Conservation (phyloP, 192 early-diverging fungal species). For the Blastocladiella britannica region DNA sequence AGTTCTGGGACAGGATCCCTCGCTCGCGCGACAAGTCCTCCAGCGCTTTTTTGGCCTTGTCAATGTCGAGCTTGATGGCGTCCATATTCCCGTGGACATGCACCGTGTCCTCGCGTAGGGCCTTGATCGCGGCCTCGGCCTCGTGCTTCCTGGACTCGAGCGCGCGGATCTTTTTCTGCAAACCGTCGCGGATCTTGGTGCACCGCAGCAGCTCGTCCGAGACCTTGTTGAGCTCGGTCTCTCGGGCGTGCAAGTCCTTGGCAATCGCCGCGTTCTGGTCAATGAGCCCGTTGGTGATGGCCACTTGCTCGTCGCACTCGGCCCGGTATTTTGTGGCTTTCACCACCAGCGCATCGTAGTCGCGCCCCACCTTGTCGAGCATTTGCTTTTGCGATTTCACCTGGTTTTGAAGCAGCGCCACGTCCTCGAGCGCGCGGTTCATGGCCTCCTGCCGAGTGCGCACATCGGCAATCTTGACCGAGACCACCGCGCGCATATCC, state of each 20-base stretch:
- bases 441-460: constrained; percentile 30
- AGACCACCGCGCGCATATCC: constrained; percentile 30
- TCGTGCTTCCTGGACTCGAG: constrained; percentile 32
- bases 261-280: constrained; percentile 20
- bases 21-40: constrained; percentile 30
- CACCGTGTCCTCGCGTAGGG: constrained; percentile 18
- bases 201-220: constrained; percentile 24
- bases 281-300: constrained; percentile 19
- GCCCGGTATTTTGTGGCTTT: constrained; percentile 28
- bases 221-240: constrained; percentile 21
- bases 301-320: constrained; percentile 35
- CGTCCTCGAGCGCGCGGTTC: constrained; percentile 35
- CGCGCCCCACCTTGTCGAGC: constrained; percentile 31
- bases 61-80: constrained; percentile 15
- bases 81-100: constrained; percentile 14
- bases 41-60: constrained; percentile 20
- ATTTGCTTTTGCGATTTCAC: constrained; percentile 25
- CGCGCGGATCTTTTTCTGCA: constrained; percentile 27
- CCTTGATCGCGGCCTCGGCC: constrained; percentile 25
- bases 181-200: constrained; percentile 19
- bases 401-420: constrained; percentile 25
- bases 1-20: constrained; percentile 22
- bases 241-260: constrained; percentile 20
- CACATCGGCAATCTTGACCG: constrained; percentile 38
- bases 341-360: constrained; percentile 22